Base-by-base conservation (phyloP, 176 grass and related monocot species). In the Paspalum vaginatum region DNA sequence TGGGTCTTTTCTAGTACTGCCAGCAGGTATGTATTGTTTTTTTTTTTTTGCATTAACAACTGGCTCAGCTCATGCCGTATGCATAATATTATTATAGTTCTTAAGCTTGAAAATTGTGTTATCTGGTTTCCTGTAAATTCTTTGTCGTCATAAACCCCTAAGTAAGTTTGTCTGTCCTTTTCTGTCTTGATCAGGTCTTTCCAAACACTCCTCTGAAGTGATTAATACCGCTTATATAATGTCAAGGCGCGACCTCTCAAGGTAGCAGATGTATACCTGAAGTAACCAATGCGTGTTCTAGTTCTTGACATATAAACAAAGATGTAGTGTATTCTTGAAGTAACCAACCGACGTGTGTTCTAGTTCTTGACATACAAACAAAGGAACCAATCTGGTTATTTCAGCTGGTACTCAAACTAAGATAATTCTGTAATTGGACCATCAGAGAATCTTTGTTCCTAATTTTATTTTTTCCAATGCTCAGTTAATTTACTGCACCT, bases 171-270 rank as follows among this genome's bases (percentile, higher is more conserved):
- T 76, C 54, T 57, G 63, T 77, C 26, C 76, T 18, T 55, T 80
- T 11, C 71, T 76, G 63, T 82, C 22, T 59, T 87, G 52, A 84
- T 68, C 82, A 99, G 96, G 96, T 83, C 52, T 89, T 78, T 93
- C 79, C 42, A 90, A 87, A 77, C 89, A 84, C 75, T 86, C 86
- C 37, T 89, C 86, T 72, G 92, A 93, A 83, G 82, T 83, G 53
- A 57, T 93, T 37, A 95, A 95, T 79, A 99, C 96, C 7, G 92
- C 96, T 54, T 99, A 99, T 75, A 65, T 99, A 88, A 73, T 93
- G 74, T 89, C 96, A 76, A 99, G 96, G 61, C 91, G 24, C 52
- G 96, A 99, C 74, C 85, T 99, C 55, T 99, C 96, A 70, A 99
- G 91, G 96, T 99, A 93, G 27, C n/a, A 41, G 41, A 85, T 70